Percentiles rank a stretch among this genome's conserved stretches.
These are phyloP conservation scores for Hypocrella siamensis DNA, from an alignment of 2,329 filamentous ascomycete genomes.

Conservation along the genomic window DNA sequence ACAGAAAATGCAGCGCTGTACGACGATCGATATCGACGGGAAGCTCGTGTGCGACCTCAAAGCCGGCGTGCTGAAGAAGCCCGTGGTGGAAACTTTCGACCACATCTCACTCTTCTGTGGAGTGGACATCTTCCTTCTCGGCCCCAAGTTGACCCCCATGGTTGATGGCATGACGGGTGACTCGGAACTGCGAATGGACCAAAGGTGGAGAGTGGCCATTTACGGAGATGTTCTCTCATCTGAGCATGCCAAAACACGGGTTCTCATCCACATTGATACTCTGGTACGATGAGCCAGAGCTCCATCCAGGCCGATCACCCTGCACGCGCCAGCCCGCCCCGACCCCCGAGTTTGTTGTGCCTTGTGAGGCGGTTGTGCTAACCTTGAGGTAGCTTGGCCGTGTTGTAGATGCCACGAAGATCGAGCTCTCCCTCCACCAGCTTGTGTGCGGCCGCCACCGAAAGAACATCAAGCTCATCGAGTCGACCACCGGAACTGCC, in stretches of 20 bases:
- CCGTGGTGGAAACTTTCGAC: slow-evolving; percentile 73
- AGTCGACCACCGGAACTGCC: slow-evolving; percentile 86
- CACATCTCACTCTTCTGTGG: slow-evolving; percentile 77
- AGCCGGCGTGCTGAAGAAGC: slow-evolving; percentile 52
- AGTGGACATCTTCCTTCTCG: slow-evolving; percentile 90
- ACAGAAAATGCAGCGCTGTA: slow-evolving; percentile 46
- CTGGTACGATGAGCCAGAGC: no score
- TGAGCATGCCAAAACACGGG: slow-evolving; percentile 91
- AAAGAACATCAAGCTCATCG: slow-evolving; percentile 96
- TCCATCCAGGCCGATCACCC: no score
- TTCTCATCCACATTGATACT: slow-evolving; percentile 94
- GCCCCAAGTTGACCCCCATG: slow-evolving; percentile 72
- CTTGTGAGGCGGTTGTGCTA: no score
- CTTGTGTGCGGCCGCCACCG: slow-evolving; percentile 84
- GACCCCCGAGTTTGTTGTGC: no score
- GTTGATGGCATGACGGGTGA: slow-evolving; percentile 62
- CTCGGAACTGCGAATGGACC: slow-evolving; percentile 70
- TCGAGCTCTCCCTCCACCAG: slow-evolving; percentile 80
- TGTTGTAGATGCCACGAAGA: slow-evolving; percentile 61
- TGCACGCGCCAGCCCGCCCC: no score
- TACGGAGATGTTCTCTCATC: slow-evolving; percentile 91
- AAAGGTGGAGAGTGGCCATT: slow-evolving; percentile 81
- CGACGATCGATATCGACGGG: slow-evolving; percentile 84
- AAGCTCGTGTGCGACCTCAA: slow-evolving; percentile 67
- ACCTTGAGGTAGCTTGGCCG: slow-evolving; percentile 42